Conservation (phyloP, 1,284 basidiomycete genomes). For the Chalciporus sp. region DNA sequence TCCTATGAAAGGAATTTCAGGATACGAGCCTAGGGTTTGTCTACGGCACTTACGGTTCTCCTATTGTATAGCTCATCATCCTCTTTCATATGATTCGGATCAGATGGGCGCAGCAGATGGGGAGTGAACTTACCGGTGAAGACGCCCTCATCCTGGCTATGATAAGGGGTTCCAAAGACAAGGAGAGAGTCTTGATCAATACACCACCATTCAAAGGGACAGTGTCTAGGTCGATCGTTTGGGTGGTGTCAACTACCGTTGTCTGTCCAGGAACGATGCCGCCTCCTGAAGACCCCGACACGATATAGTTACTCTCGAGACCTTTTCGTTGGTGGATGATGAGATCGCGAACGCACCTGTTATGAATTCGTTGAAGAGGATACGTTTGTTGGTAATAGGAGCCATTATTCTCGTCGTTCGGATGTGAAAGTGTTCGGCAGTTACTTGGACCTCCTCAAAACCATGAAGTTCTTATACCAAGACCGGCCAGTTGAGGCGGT, state of each 20-base stretch:
- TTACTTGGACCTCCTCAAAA: no score
- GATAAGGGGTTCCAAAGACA: slow-evolving; percentile 44
- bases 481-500: no score
- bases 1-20: slow-evolving; percentile 8
- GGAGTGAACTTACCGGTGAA: slow-evolving; percentile 8
- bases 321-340: no score
- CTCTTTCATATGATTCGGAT: no score
- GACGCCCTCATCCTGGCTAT: slow-evolving; percentile 34
- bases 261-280: slow-evolving; percentile 35
- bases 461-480: no score
- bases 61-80: neutral
- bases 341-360: neutral
- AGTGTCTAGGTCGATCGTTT: slow-evolving; percentile 43
- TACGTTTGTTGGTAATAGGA: slow-evolving; percentile 16
- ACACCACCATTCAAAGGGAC: slow-evolving; percentile 41
- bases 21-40: no score
- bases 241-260: slow-evolving; percentile 29
- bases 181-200: slow-evolving; percentile 39
- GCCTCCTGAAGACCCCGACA: slow-evolving; percentile 3
- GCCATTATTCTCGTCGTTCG: slow-evolving; percentile 8
- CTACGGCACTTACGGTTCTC: neutral
- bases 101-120: no score
- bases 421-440: no score
- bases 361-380: slow-evolving; percentile 18
- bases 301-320: neutral